Evolutionary conservation across 2,329 filamentous ascomycete genomes (phyloP).

Genomic region (Fusarium pseudonygamai): DNA sequence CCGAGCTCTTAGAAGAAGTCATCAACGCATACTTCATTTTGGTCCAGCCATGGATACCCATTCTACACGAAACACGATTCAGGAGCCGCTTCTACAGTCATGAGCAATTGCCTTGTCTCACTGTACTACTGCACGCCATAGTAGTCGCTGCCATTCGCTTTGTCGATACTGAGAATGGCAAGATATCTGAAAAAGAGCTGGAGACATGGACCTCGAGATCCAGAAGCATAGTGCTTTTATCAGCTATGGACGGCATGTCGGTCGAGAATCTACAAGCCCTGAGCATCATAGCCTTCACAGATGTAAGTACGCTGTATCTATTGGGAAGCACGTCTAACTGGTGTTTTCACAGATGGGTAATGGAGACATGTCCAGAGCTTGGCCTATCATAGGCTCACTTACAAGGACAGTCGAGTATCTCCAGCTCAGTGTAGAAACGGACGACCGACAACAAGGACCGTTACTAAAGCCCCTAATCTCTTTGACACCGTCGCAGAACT

Average conservation of each 20-base stretch:
- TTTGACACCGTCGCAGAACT: conserved; percentile 36
- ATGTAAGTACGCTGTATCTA: conserved; percentile 1
- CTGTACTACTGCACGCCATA: conserved; percentile 31
- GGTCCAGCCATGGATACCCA: conserved; percentile 38
- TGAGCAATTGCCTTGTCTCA: conserved; percentile 24
- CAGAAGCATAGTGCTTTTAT: conserved; percentile 29
- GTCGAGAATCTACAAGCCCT: conserved; percentile 38
- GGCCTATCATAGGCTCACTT: conserved; percentile 45
- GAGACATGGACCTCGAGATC: conserved; percentile 27
- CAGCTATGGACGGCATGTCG: conserved; percentile 35
- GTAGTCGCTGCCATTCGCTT: conserved; percentile 36
- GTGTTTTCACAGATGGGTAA: conserved; percentile 38
- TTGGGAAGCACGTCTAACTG: accelerated
- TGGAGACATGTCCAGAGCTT: conserved; percentile 40
- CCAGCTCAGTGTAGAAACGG: conserved; percentile 42
- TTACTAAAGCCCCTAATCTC: conserved; percentile 1
- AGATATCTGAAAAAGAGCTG: background rate
- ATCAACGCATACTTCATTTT: conserved; percentile 33
- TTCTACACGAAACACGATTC: conserved; percentile 35
- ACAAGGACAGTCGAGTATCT: conserved; percentile 46
- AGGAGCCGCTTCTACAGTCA: conserved; percentile 30
- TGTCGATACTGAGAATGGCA: background rate
- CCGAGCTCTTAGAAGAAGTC: conserved; percentile 33
- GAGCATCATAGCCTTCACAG: conserved; percentile 35
- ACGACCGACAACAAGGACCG: conserved; percentile 24